These are phyloP conservation scores for Vitis rupestris DNA, from an alignment of 164 flowering plant genomes.

Conservation along the genomic window DNA sequence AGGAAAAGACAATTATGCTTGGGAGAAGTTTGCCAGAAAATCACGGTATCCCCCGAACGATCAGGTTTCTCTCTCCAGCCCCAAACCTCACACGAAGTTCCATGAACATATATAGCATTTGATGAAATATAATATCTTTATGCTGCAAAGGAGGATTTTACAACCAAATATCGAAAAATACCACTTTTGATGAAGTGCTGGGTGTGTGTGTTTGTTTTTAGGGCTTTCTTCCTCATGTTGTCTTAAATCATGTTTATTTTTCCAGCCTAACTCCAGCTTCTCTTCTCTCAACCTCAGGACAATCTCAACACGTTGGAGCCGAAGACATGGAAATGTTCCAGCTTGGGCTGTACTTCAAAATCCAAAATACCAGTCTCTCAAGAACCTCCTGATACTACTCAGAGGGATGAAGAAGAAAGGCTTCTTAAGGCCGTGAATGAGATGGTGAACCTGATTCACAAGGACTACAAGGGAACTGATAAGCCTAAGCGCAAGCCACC, in stretches of 20 bases:
- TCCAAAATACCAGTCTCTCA: background rate
- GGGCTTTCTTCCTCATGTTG: background rate
- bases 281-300: conserved; percentile 4
- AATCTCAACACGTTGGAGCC: conserved; percentile 5
- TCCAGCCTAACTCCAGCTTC: background rate
- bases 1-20: conserved; percentile 28
- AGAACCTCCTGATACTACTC: background rate
- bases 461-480: conserved; percentile 41
- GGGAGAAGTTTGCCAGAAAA: conserved; percentile 9
- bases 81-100: background rate
- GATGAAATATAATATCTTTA: no score
- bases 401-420: conserved; percentile 18
- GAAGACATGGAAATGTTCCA: conserved; percentile 12
- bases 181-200: no score
- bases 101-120: no score
- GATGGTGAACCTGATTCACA: conserved; percentile 44
- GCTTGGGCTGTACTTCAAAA: conserved; percentile 7
- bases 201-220: no score
- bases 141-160: no score
- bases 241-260: background rate
- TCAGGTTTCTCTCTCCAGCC: conserved; percentile 35
- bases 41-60: conserved; percentile 12
- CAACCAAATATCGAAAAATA: no score
- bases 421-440: conserved; percentile 31
- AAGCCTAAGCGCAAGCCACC: conserved; percentile 44